These are phyloP conservation scores for Recurvomyces mirabilis DNA, from an alignment of 495 filamentous ascomycete species.

Conservation along the genomic window DNA sequence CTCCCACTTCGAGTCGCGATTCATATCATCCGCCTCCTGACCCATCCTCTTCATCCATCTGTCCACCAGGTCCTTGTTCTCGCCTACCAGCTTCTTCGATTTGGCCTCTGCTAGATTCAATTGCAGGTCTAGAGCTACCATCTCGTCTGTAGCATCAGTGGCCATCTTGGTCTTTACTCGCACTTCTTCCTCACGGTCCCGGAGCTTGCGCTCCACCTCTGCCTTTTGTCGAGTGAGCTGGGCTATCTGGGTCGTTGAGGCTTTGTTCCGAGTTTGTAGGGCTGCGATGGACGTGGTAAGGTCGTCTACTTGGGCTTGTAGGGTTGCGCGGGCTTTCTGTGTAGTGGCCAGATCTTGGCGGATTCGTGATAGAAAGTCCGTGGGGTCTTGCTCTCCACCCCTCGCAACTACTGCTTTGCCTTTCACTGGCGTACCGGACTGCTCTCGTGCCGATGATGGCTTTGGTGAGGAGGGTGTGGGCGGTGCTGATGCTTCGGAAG, in stretches of 20 bases:
- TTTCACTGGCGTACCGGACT: constrained; percentile 8
- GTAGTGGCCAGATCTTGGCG: constrained; percentile 30
- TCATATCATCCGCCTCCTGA: constrained; percentile 80
- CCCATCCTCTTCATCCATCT: constrained; percentile 84
- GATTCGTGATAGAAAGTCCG: constrained; percentile 20
- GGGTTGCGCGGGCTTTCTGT: constrained; percentile 26
- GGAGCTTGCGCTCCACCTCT: constrained; percentile 48
- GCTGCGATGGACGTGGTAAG: constrained; percentile 25
- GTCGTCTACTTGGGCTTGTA: constrained; percentile 24
- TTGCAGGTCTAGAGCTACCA: constrained; percentile 72
- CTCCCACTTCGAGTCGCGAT: constrained; percentile 40
- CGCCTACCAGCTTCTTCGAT: constrained; percentile 53
- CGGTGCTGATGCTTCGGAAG: constrained; percentile 6
- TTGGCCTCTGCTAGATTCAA: constrained; percentile 73
- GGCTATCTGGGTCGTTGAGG: constrained; percentile 44
- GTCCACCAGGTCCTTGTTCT: constrained; percentile 80
- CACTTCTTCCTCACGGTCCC: constrained; percentile 77
- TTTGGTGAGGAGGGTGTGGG: not conserved
- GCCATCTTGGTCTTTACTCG: constrained; percentile 69
- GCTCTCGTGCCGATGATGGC: not conserved
- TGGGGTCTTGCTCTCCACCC: constrained; percentile 6
- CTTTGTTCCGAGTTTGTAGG: constrained; percentile 23
- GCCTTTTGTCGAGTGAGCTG: constrained; percentile 53
- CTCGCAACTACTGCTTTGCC: constrained; percentile 2
- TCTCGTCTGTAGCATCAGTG: constrained; percentile 84